Evolutionary conservation across 441 rosid genomes (phyloP), one percentile per base, ranked within the genome.

Genomic region (Eruca vesicaria): DNA sequence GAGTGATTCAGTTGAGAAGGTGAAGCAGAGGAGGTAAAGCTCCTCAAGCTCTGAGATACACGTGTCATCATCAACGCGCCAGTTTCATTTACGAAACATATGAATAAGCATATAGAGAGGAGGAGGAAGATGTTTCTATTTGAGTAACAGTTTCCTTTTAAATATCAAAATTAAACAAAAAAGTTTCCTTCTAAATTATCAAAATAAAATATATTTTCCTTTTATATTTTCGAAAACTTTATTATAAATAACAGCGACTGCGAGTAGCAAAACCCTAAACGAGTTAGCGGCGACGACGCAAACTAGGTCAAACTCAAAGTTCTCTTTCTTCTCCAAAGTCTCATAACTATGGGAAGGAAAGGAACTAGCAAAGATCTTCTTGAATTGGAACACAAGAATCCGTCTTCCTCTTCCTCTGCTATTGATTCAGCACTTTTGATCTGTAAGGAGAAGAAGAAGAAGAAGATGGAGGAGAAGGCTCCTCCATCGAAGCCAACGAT

Each of bases 301-400:
- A 15, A 41, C 29, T 32, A 31, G 65, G 77, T 55, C 23, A 68
- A n/a, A 56, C 21, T 28, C 64, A 28, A 10, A 45, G 8, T 7
- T 31, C n/a, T 31, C 48, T 43, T n/a, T 33, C 55, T 21, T 58
- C 52, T 45, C 43, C 43, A 8, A 11, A 48, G 53, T 35, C 36
- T 74, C 14, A 15, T 23, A 11, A 75, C 57, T 71, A 86, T 89
- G 91, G 80, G 72, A 62, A 48, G 60, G 21, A 71, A 71, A 65
- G 31, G 6, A 60, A 79, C 80, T 21, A 72, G 83, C 77, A 84
- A 79, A 81, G 91, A 88, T 50, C 89, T 86, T 58, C 73, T 89
- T 56, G 84, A 72, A 23, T 63, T 88, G 33, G 97, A 88, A 84
- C 84, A 66, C 78, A 80, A 79, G 69, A 70, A 74, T 64, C 71